phyloP scores from a whole-genome alignment of 768 basidiomycete genomes.

The Kwoniella dejecticola region DNA sequence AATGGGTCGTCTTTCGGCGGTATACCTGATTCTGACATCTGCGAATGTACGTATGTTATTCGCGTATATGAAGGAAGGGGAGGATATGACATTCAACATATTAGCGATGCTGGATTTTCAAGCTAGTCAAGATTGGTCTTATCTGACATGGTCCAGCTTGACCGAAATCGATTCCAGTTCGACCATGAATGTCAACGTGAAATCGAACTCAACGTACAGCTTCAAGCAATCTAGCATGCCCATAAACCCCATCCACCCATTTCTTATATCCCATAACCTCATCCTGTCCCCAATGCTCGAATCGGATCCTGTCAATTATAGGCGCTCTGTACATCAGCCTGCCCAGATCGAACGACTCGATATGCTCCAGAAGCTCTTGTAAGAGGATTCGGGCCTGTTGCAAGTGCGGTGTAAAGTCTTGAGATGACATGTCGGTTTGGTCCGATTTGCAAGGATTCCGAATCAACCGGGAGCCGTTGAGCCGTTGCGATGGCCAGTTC shows the following conservation, averaged over 20 bases:
- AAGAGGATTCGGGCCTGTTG: neutral
- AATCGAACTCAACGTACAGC: constrained; percentile 10
- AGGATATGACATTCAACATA: no score
- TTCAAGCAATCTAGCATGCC: constrained; percentile 15
- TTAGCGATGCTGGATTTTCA: no score
- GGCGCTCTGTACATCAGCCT: constrained; percentile 20
- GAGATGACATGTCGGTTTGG: constrained; percentile 2
- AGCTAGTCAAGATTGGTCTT: no score
- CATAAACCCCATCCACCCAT: constrained; percentile 19
- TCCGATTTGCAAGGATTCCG: neutral
- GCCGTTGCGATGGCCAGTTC: no score
- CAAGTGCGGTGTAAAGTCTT: constrained; percentile 12
- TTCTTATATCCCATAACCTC: constrained; percentile 27
- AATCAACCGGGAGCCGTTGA: no score
- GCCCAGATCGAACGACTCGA: constrained; percentile 10
- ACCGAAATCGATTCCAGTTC: neutral
- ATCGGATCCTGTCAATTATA: constrained; percentile 19
- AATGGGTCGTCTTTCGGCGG: constrained; percentile 30
- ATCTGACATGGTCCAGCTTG: no score
- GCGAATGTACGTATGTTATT: no score
- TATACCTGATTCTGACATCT: constrained; percentile 22
- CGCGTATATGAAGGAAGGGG: no score
- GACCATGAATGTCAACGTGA: neutral
- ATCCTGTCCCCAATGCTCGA: constrained; percentile 23
- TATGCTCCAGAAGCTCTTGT: neutral